Evolutionary conservation across 139 green algal species (phyloP), one percentile per base, ranked within the genome.

Genomic region (Chlamydomonas schloesseri): DNA sequence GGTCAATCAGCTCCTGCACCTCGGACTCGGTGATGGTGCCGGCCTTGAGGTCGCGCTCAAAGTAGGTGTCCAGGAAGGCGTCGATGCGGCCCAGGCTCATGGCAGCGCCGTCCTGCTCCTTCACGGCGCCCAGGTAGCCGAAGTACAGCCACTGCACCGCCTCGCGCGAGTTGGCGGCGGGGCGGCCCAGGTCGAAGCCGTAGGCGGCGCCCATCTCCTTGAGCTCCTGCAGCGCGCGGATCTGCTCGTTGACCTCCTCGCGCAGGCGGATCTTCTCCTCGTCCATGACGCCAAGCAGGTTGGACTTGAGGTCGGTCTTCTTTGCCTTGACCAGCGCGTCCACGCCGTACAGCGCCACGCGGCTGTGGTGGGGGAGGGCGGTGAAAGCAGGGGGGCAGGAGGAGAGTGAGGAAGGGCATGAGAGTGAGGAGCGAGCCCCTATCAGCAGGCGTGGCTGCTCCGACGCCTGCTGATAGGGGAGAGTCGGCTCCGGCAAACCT

Each of bases 61-160:
- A 90, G 92, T 92, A 97, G 37, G 88, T 88, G 91, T 97, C 94
- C 69, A 97, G 90, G 89, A 97, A 97, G 23, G 93, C 94, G 82
- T 97, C 94, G 46, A 97, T 91, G 85, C 94, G 91, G 78, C 94
- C 94, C 88, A 97, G 87, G 72, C 86, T 94, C 91, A 97, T 97
- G 79, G 94, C 94, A 0, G 94, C 94, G 57, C 94, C 94, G 88
- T 97, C 94, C 71, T 96, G 91, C 89, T 96, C 91, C 92, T 96
- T 97, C 11, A 97, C 91, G 0, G 93, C 93, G 15, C 71, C 94
- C 72, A 97, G 91, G 89, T 97, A 97, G 42, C 53, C 94, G 67
- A 94, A 96, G 92, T 97, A 97, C 47, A 93, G 26, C 91, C 90
- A 95, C 91, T 97, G 94, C 65, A 96, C 88, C 31, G 94, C 94